Base-by-base conservation (phyloP, 106 monocot species). In the Iris macrosiphon region DNA sequence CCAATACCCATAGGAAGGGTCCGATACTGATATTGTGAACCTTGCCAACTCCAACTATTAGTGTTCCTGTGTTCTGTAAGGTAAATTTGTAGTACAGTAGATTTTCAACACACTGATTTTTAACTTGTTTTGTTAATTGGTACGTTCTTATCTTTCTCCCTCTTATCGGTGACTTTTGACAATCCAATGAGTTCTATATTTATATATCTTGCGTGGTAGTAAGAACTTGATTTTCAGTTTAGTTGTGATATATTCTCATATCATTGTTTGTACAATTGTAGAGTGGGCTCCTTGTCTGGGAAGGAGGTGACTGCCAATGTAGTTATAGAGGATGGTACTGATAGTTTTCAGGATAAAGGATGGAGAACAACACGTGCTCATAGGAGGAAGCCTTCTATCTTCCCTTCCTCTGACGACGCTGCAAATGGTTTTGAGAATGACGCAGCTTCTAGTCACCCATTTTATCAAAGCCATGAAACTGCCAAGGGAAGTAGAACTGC, bases 391-490 rank as follows among this genome's bases (percentile, higher is more conserved):
- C 31, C 50, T 41, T 40, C 59, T 31, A 17, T 21, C 5, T 17
- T 14, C 25, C 14, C 38, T 40, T 22, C 55, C 22, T 31, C 82
- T n/a, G 15, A 11, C 5, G 1, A 40, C 10, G 17, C 53, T 40
- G 11, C 35, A 13, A 14, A 6, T 29, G 24, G 33, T 49, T 50
- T 28, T 30, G 33, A 14, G 24, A 31, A 3, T 19, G 54, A 41
- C 20, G 27, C 63, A 44, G 27, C 35, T 17, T 45, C 57, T 43
- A 12, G 29, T 60, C 41, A 31, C 40, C 37, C 60, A 13, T 43
- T 31, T 60, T n/a, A 16, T 59, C 45, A 23, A 35, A 24, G 6
- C n/a, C n/a, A n/a, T 55, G 88, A 83, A 28, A 72, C 75, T 57
- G 8, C 16, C 47, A 21, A 13, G 0, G 49, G 8, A 24, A 57